phyloP scores from a whole-genome alignment of 192 early-diverging fungal genomes.

The Backusella macrospora region DNA sequence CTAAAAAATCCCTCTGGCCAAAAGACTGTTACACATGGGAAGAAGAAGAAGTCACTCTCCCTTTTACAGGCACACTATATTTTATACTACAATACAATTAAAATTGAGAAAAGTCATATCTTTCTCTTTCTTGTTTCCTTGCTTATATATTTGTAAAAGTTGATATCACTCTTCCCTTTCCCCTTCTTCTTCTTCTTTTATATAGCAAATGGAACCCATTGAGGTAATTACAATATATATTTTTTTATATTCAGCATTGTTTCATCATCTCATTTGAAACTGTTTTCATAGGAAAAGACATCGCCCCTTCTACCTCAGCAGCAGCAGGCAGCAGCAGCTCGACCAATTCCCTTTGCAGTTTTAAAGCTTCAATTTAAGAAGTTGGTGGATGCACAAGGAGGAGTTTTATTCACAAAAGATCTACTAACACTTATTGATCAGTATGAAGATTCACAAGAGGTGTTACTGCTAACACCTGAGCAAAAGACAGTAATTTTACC shows the following conservation, averaged over 20 bases:
- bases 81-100: not conserved
- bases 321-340: not conserved
- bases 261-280: constrained; percentile 2
- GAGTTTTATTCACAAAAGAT: constrained; percentile 42
- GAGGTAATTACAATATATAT: not conserved
- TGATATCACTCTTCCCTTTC: not conserved
- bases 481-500: constrained; percentile 40
- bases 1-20: no score
- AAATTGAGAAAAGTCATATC: not conserved
- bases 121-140: not conserved
- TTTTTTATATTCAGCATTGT: not conserved
- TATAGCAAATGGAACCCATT: constrained; percentile 13
- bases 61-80: not conserved
- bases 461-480: constrained; percentile 36
- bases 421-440: constrained; percentile 37
- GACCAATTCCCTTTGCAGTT: constrained; percentile 33
- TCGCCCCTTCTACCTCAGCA: not conserved
- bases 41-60: constrained; percentile 1
- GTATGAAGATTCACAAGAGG: constrained; percentile 36
- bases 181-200: not conserved
- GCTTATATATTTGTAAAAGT: not conserved
- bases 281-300: not conserved
- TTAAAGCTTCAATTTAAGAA: constrained; percentile 31
- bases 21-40: no score
- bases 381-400: constrained; percentile 29